Conservation (phyloP, 2,329 filamentous ascomycete species). For the Fusarium mexicanum region DNA sequence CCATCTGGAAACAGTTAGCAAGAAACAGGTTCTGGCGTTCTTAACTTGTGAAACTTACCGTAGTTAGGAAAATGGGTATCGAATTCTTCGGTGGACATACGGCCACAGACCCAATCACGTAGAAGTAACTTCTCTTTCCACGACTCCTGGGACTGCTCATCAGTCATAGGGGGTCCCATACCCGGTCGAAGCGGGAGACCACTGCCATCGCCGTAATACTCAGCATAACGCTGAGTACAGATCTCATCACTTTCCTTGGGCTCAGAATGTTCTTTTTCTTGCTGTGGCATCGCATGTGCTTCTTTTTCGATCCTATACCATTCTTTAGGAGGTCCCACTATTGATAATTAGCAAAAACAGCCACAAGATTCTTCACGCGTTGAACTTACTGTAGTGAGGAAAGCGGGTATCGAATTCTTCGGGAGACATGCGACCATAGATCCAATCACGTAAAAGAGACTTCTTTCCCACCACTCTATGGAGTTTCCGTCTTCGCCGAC, state of each 20-base stretch:
- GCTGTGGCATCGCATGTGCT: background rate
- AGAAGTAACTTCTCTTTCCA: rapidly evolving
- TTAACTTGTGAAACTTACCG: background rate
- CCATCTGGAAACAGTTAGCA: background rate
- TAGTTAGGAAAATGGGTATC: background rate
- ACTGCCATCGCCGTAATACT: background rate
- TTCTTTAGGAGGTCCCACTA: background rate
- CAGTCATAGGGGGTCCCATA: background rate
- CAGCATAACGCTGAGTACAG: background rate
- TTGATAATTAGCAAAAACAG: background rate
- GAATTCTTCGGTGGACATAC: background rate
- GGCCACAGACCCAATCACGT: background rate
- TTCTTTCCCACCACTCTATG: background rate
- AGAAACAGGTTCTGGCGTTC: rapidly evolving
- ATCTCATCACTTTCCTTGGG: background rate
- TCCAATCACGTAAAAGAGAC: background rate
- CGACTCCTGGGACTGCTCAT: rapidly evolving
- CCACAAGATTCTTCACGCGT: rapidly evolving
- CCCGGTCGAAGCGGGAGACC: background rate
- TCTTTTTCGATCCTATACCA: background rate
- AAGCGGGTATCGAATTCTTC: background rate
- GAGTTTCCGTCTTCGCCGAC: background rate
- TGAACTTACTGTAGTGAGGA: background rate
- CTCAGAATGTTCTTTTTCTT: background rate
- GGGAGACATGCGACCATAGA: background rate